Evolutionary conservation across 2,329 filamentous ascomycete species (phyloP), one percentile per base, ranked within the genome.

Genomic region (Trichoderma koningii): DNA sequence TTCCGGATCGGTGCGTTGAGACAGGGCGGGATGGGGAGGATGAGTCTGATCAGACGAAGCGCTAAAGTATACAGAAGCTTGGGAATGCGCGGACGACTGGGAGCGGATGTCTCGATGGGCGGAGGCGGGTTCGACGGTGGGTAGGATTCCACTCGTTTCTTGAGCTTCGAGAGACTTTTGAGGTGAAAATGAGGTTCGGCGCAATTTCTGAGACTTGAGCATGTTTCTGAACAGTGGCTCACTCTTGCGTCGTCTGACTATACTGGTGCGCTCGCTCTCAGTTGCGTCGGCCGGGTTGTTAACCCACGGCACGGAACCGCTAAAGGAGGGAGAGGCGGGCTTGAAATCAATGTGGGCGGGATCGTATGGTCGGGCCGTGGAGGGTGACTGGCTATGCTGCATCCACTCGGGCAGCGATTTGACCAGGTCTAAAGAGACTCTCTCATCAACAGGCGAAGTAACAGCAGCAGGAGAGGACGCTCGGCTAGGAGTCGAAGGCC

Each of bases 211-310:
- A 68, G 70, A 5, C 65, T 64, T 57, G 70, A 62, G 47, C 63
- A 67, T 56, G 68, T 71, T 61, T 41, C 72, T 73, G n/a, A 75
- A 53, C 23, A 77, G 68, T 26, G 76, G 76, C 64, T 78, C 76
- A 51, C 76, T 78, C 38, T 70, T 73, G 41, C 76, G 69, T n/a
- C 75, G 74, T 14, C 69, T 73, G 23, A 69, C 57, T 28, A 68
- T 69, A 61, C 67, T 66, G 23, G 70, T 70, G n/a, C 71, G 69
- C 21, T 68, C 66, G 26, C 70, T 66, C 44, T 71, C 69, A 1
- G 63, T 68, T 1, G 65, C 61, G n/a, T 70, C 63, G 21, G 65
- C 55, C 12, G 70, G 68, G 12, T 48, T 38, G 26, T 71, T 71
- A 44, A 76, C 66, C 73, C 73, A 76, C 23, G 73, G 71, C 30